Percentiles rank a stretch among this genome's conserved stretches.
Conservation (phyloP, 2,329 filamentous ascomycete genomes). For the Thelonectria blattea region DNA sequence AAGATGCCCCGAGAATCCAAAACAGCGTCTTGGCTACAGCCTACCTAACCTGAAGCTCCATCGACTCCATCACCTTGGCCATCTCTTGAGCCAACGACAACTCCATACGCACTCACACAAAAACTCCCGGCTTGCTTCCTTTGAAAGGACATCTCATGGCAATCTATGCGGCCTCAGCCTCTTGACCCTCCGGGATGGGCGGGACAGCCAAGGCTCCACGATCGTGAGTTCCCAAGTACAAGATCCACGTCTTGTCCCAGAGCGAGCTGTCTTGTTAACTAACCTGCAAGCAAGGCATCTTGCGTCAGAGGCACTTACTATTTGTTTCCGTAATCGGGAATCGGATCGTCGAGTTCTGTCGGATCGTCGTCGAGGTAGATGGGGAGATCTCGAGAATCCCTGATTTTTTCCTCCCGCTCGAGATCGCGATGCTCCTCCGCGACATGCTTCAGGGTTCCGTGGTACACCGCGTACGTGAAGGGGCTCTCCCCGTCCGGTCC, state of each 20-base stretch:
- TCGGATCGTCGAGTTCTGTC: too few species aligned
- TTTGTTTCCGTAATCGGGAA: background rate
- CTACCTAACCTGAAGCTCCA: too few species aligned
- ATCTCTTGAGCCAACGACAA: too few species aligned
- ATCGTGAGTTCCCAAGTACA: background rate
- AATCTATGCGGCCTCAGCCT: too few species aligned
- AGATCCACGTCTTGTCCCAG: background rate
- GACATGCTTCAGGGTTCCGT: background rate
- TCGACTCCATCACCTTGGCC: too few species aligned
- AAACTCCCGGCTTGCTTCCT: too few species aligned
- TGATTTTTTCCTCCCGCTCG: background rate
- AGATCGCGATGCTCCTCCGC: background rate
- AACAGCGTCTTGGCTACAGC: too few species aligned
- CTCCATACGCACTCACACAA: too few species aligned
- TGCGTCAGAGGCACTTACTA: background rate
- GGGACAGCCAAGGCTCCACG: background rate
- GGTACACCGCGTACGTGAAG: background rate
- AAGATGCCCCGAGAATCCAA: too few species aligned
- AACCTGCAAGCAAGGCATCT: background rate
- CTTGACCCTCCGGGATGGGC: too few species aligned
- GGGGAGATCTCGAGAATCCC: background rate
- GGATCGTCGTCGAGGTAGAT: too few species aligned
- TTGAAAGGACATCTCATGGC: too few species aligned
- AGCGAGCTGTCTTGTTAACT: background rate
- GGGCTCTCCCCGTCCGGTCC: background rate